phyloP scores from a whole-genome alignment of 129 eudicot genomes.

The Pseudognaphalium luteoalbum region DNA sequence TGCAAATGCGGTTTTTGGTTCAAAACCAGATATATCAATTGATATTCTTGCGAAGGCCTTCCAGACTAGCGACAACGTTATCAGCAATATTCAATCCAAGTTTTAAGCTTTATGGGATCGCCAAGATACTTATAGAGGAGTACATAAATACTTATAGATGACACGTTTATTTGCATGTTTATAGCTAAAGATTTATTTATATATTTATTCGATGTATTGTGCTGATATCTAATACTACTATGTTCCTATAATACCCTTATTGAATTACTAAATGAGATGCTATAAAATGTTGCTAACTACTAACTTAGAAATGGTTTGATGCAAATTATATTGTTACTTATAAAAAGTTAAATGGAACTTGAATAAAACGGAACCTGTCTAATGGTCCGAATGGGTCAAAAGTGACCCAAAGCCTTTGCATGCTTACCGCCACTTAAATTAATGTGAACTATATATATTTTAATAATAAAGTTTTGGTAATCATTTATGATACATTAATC shows the following conservation, averaged over 20 bases:
- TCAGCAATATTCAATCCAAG: conserved; percentile 16
- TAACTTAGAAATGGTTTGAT: background rate
- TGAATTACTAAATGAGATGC: background rate
- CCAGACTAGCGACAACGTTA: conserved; percentile 20
- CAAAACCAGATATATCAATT: conserved; percentile 39
- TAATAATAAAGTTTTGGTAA: background rate
- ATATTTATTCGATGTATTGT: background rate
- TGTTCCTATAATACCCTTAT: background rate
- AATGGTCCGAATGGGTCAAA: background rate
- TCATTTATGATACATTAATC: background rate
- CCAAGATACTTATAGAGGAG: background rate
- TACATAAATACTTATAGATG: background rate
- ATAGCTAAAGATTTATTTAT: background rate
- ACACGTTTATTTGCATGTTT: background rate
- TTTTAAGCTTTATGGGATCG: background rate
- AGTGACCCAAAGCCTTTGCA: background rate
- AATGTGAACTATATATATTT: background rate
- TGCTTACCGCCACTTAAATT: background rate
- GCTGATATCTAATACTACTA: background rate
- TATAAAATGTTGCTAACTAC: background rate
- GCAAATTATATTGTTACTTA: background rate
- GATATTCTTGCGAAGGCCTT: conserved; percentile 42
- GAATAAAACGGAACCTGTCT: background rate
- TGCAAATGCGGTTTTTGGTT: conserved; percentile 38
- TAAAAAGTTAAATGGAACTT: background rate